A percentile compares a stretch with the other conserved stretches of the same genome.
These are phyloP conservation scores for Tricholoma sp. DNA, from an alignment of 768 basidiomycete species.

Conservation along the genomic window DNA sequence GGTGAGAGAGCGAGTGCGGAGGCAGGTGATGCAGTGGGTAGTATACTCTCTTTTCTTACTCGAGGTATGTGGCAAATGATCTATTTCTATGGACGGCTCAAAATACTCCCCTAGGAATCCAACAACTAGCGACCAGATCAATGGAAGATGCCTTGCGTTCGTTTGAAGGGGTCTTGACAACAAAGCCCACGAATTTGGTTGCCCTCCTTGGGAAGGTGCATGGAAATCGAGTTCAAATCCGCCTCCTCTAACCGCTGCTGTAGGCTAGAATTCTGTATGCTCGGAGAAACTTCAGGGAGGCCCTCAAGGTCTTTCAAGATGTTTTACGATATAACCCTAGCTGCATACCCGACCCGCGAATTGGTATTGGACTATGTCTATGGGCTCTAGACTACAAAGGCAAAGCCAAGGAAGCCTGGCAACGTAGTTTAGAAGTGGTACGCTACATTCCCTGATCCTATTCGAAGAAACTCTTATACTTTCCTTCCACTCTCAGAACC, in stretches of 20 bases:
- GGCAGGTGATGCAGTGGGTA: constrained; percentile 53
- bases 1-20: constrained; percentile 52
- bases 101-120: constrained; percentile 52
- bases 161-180: constrained; percentile 73
- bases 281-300: constrained; percentile 67
- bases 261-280: constrained; percentile 86
- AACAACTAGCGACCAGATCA: constrained; percentile 73
- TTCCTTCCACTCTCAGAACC: constrained; percentile 44
- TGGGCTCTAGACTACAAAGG: constrained; percentile 85
- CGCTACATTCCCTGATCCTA: constrained; percentile 22
- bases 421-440: constrained; percentile 81
- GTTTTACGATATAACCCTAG: constrained; percentile 73
- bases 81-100: not conserved
- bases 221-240: not conserved
- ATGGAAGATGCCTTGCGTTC: constrained; percentile 79
- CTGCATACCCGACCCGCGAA: constrained; percentile 87
- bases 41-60: constrained; percentile 57
- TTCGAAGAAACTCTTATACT: not conserved
- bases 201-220: constrained; percentile 82
- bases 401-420: constrained; percentile 87
- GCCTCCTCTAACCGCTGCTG: not conserved
- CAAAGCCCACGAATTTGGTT: constrained; percentile 82
- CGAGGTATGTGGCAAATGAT: constrained; percentile 43
- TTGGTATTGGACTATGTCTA: constrained; percentile 92
- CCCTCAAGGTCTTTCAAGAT: constrained; percentile 83